Base-by-base conservation (phyloP, 1,284 basidiomycete genomes). In the Irpex sp. region DNA sequence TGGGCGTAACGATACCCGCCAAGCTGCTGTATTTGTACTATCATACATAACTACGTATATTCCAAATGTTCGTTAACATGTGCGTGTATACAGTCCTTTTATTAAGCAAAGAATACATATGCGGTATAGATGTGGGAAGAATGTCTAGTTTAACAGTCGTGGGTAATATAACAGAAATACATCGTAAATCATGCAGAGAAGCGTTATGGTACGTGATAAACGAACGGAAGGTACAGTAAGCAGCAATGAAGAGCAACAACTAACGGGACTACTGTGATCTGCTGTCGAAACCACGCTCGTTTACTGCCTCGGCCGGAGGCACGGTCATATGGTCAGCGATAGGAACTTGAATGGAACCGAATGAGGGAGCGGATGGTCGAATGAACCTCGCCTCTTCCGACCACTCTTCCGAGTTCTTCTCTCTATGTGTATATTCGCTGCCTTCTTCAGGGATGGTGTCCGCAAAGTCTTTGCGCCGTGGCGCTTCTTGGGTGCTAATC, bases 301-400 rank as follows among this genome's bases (percentile, higher is more conserved):
- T 42, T 38, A 71, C 22, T 6, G 69, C 73, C 18, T 76, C 73
- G 11, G 74, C 75, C 6, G 75, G 72, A 13, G 82, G 82, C 4
- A 83, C 79, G 6, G 78, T 74, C 78, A 83, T 82, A 73, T 81
- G 78, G 72, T 84, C 83, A 69, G 76, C 78, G 24, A 81, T 80
- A 32, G 69, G 68, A n/a, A 80, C 76, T 20, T 60, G 58, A 22
- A 22, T 60, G 11, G 69, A 54, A 59, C 60, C 42, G 56, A 58
- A 45, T 27, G 22, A 54, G 69, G 54, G 45, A 58, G 42, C 15
- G 63, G 60, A 27, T 56, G 54, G 43, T 65, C 20, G 67, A 60
- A 54, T 58, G 27, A 43, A 22, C 27, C 38, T 20, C 49, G 24
- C 71, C 27, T 69, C 59, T 70, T 42, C 38, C 7, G 15, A 18